Conservation (phyloP, 352 stramenopile species). For the Pythium aphanidermatum region DNA sequence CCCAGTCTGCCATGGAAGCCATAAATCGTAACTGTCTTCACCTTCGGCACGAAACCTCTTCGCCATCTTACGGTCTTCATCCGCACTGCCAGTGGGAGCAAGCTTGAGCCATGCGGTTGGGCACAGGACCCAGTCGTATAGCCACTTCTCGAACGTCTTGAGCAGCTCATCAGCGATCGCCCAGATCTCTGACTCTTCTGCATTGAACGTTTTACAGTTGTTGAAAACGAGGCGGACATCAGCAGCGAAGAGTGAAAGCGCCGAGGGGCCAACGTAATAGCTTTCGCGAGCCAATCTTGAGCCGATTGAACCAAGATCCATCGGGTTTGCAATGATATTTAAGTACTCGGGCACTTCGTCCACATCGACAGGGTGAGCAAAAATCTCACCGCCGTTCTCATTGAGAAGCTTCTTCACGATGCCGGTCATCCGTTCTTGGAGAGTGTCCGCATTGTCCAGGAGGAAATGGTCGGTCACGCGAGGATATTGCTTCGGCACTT, state of each 20-base stretch:
- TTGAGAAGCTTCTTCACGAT: conserved; percentile 81
- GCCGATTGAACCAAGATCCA: conserved; percentile 82
- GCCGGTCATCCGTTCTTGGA: conserved; percentile 65
- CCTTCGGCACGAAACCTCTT: conserved; percentile 59
- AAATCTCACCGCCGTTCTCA: conserved; percentile 80
- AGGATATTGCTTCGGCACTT: conserved; percentile 49
- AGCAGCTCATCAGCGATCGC: conserved; percentile 58
- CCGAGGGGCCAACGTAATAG: conserved; percentile 76
- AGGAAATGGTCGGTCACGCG: conserved; percentile 81
- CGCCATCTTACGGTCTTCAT: conserved; percentile 39
- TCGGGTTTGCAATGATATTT: conserved; percentile 83
- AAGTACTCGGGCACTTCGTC: conserved; percentile 83
- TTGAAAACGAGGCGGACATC: conserved; percentile 83
- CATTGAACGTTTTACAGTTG: conserved; percentile 87
- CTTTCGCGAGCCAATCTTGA: conserved; percentile 64
- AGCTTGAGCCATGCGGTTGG: conserved; percentile 80
- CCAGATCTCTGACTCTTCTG: conserved; percentile 77
- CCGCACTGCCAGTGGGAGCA: conserved; percentile 31
- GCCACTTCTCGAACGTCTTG: conserved; percentile 80
- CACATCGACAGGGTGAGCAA: conserved; percentile 69
- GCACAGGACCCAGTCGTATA: conserved; percentile 81
- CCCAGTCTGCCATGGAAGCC: conserved; percentile 70
- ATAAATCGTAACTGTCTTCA: conserved; percentile 63
- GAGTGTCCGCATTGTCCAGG: conserved; percentile 58
- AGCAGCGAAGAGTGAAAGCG: conserved; percentile 66